Evolutionary conservation across 805 yeast genomes (phyloP).

Genomic region (Starmerella cellae): DNA sequence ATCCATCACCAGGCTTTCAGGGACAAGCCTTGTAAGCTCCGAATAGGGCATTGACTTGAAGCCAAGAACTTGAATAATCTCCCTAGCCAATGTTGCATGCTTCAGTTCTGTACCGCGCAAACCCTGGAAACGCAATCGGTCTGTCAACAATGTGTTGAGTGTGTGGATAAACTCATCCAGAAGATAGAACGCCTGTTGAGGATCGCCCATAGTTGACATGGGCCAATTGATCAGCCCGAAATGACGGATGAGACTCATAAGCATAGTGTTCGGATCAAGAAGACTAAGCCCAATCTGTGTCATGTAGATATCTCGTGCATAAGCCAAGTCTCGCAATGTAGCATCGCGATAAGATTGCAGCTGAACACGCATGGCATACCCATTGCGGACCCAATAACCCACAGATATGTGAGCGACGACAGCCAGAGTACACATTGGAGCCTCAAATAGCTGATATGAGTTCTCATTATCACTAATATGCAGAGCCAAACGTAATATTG

Average conservation of each 20-base stretch:
- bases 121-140: slow-evolving; percentile 46
- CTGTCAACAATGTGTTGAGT: slow-evolving; percentile 54
- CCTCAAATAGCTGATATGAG: slow-evolving; percentile 40
- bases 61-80: slow-evolving; percentile 72
- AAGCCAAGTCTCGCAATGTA: slow-evolving; percentile 73
- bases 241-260: slow-evolving; percentile 47
- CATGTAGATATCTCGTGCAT: slow-evolving; percentile 60
- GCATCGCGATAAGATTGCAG: slow-evolving; percentile 64
- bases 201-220: slow-evolving; percentile 30
- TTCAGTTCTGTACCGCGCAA: slow-evolving; percentile 35
- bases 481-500: slow-evolving; percentile 20
- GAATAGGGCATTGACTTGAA: slow-evolving; percentile 62
- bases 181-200: slow-evolving; percentile 40
- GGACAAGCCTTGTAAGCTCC: slow-evolving; percentile 51
- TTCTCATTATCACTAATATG: slow-evolving; percentile 4
- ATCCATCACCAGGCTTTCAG: slow-evolving; percentile 63
- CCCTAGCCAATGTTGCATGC: slow-evolving; percentile 43
- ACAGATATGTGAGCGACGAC: slow-evolving; percentile 70
- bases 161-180: slow-evolving; percentile 68
- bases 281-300: slow-evolving; percentile 48
- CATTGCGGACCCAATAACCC: slow-evolving; percentile 92
- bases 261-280: slow-evolving; percentile 42
- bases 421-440: slow-evolving; percentile 65
- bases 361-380: slow-evolving; percentile 66
- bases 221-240: slow-evolving; percentile 60